Evolutionary conservation across 345 rosid species (phyloP), one percentile per base, ranked within the genome.

Genomic region (Excoecaria cochinchinensis): DNA sequence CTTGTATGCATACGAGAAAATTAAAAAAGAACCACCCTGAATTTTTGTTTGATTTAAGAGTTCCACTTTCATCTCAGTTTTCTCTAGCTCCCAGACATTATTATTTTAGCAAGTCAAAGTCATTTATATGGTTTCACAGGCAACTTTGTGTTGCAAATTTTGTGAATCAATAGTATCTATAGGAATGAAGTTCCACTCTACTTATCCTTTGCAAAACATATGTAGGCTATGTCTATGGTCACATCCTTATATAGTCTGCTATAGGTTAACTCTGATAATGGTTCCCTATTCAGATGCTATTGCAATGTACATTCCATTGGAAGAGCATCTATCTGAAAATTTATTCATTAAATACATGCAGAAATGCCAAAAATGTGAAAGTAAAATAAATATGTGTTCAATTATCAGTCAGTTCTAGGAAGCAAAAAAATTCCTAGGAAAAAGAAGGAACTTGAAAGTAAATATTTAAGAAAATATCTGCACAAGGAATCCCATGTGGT

Each of bases 221-320:
- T 39, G n/a, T 4, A 53, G 40, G 12, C 13, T 22, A 6, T 61
- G 21, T 53, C 40, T 3, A 6, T 51, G 50, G 12, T 57, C 51
- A 14, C 42, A 68, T 10, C 17, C n/a, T 53, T 48, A 61, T 52
- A 42, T 25, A 56, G 19, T 9, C 64, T 71, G 57, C 51, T 77
- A 61, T 69, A 64, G 24, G 68, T 57, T 65, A 75, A 94, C 97
- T 75, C 97, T 87, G 77, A 94, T 84, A 72, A 90, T 78, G 69
- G 98, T 94, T 75, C 98, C 98, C 74, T 90, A 95, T 80, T 94
- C 98, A 65, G 98, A 94, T 65, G 97, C 97, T 51, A 97, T 94
- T 22, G 98, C 98, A 70, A 94, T 84, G 77, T 87, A 94, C 87
- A 76, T 83, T 77, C 98, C 98, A 80, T 89, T 89, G 42, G 90